Percentiles rank a stretch among this genome's conserved stretches.
Evolutionary conservation across 257 asterid genomes (phyloP).

Genomic region (Voacanga thouarsii): DNA sequence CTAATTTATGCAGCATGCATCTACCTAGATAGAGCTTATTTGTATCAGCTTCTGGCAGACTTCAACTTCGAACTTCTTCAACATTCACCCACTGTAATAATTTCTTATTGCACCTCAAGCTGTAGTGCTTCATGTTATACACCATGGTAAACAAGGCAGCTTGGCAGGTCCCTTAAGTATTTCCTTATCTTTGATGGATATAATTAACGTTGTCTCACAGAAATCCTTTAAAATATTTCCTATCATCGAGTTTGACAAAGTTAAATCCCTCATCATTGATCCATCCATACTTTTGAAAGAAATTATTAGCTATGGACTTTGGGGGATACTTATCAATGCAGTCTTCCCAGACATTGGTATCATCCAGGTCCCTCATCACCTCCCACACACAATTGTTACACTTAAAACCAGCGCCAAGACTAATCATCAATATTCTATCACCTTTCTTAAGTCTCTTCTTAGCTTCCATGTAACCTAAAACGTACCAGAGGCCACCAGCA

Average conservation of each 20-base stretch:
- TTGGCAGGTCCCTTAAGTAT: no score
- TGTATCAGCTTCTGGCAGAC: no score
- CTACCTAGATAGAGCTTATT: no score
- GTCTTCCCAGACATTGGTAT: background rate
- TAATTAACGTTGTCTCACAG: background rate
- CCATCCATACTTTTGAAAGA: background rate
- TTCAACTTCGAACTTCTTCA: no score
- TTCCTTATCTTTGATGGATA: no score
- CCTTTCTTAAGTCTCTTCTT: conserved; percentile 57
- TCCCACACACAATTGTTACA: conserved; percentile 1
- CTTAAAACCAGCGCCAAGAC: conserved; percentile 6
- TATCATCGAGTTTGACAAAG: background rate
- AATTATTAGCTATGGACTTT: background rate
- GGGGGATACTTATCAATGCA: conserved; percentile 1
- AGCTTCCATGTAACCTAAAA: conserved; percentile 64
- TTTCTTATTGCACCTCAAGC: no score
- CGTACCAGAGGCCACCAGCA: conserved; percentile 61
- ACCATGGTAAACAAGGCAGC: no score
- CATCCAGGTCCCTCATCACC: background rate
- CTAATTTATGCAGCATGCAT: no score
- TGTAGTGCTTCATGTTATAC: no score
- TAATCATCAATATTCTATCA: conserved; percentile 28
- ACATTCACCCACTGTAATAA: no score
- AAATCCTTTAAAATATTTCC: background rate
- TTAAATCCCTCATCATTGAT: background rate